Percentiles rank a stretch among this genome's conserved stretches.
Evolutionary conservation across 2,329 filamentous ascomycete genomes (phyloP).

Genomic region (Leptographium lundbergii): DNA sequence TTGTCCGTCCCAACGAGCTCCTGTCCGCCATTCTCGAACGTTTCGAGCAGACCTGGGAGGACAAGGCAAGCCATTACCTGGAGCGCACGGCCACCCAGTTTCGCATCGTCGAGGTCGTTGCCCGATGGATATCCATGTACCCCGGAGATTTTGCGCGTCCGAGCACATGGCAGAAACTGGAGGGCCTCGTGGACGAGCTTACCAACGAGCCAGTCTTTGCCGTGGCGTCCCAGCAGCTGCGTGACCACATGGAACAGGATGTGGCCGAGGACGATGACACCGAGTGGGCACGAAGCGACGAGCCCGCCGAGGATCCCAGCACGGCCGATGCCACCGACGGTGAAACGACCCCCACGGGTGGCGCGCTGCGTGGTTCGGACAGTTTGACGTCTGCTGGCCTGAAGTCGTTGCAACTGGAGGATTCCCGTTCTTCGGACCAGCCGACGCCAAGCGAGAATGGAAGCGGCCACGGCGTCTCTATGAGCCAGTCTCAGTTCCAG

Average conservation of each 20-base stretch:
- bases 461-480: neutral
- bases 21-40: slow-evolving; percentile 66
- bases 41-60: slow-evolving; percentile 57
- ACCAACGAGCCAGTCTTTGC: slow-evolving; percentile 70
- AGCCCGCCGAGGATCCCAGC: slow-evolving; percentile 23
- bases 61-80: slow-evolving; percentile 55
- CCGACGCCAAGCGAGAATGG: slow-evolving; percentile 25
- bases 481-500: slow-evolving; percentile 24
- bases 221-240: slow-evolving; percentile 75
- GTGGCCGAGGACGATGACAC: slow-evolving; percentile 82
- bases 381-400: slow-evolving; percentile 28
- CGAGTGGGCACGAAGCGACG: slow-evolving; percentile 79
- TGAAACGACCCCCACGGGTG: slow-evolving; percentile 5
- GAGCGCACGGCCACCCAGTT: slow-evolving; percentile 71
- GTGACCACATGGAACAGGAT: slow-evolving; percentile 56
- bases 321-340: slow-evolving; percentile 10
- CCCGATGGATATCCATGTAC: slow-evolving; percentile 81
- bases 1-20: slow-evolving; percentile 68
- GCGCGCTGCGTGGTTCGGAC: slow-evolving; percentile 6
- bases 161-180: slow-evolving; percentile 56
- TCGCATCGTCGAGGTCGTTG: slow-evolving; percentile 69
- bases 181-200: slow-evolving; percentile 64
- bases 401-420: slow-evolving; percentile 35
- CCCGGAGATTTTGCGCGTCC: slow-evolving; percentile 85
- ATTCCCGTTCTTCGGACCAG: slow-evolving; percentile 24